Percentiles rank a stretch among this genome's conserved stretches.
phyloP scores from a whole-genome alignment of 192 early-diverging fungal species.

The Coemansia sp. region DNA sequence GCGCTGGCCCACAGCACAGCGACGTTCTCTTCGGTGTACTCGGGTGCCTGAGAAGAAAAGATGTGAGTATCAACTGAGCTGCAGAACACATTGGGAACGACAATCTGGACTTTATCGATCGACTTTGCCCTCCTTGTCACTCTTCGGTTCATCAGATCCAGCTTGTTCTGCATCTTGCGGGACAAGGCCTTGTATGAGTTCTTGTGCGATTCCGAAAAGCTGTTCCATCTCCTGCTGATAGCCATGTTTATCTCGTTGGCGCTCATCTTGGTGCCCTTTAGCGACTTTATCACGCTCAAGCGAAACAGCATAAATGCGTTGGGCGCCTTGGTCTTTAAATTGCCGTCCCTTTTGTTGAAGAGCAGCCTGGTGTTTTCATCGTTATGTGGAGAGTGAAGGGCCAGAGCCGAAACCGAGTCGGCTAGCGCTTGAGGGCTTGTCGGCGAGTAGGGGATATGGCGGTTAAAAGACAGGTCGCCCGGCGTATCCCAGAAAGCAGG shows the following conservation, averaged over 20 bases:
- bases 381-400: neutral
- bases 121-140: neutral
- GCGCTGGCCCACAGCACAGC: neutral
- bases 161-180: constrained; percentile 1
- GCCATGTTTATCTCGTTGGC: constrained; percentile 10
- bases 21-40: neutral
- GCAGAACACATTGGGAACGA: neutral
- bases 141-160: constrained; percentile 2
- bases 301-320: constrained; percentile 37
- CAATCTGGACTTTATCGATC: neutral
- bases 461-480: neutral
- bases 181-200: constrained; percentile 1
- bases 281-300: constrained; percentile 9
- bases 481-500: neutral
- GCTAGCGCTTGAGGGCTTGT: neutral
- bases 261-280: constrained; percentile 13
- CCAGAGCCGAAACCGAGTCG: neutral
- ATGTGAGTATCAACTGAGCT: neutral
- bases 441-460: neutral
- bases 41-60: neutral
- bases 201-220: neutral
- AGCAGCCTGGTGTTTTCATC: neutral
- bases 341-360: constrained; percentile 2
- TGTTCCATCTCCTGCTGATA: constrained; percentile 5
- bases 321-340: constrained; percentile 12